Percentiles rank a stretch among this genome's conserved stretches.
Conservation (phyloP, 1,139 yeast genomes). For the Diutina ranongensis region DNA sequence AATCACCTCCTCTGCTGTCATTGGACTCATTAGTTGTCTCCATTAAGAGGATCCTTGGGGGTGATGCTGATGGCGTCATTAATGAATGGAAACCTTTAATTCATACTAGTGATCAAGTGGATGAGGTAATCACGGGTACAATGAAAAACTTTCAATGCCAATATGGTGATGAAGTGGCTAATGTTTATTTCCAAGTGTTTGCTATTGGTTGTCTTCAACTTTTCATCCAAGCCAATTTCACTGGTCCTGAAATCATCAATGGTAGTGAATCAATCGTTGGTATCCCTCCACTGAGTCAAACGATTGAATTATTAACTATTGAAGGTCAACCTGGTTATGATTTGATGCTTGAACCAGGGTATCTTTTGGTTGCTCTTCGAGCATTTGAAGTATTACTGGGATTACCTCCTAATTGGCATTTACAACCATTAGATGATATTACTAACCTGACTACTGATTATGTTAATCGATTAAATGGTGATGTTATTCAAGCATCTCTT, state of each 20-base stretch:
- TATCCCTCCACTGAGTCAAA: slow-evolving; percentile 14
- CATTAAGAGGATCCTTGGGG: not conserved
- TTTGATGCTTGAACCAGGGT: slow-evolving; percentile 42
- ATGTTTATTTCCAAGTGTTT: slow-evolving; percentile 16
- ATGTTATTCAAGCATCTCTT: slow-evolving; percentile 32
- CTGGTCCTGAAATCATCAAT: slow-evolving; percentile 57
- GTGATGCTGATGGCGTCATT: slow-evolving; percentile 1
- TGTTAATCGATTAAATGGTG: slow-evolving; percentile 8
- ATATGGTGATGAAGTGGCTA: not conserved
- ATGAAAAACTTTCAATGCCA: not conserved
- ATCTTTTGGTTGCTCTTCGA: slow-evolving; percentile 35
- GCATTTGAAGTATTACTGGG: slow-evolving; percentile 39
- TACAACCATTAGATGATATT: slow-evolving; percentile 12
- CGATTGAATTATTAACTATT: slow-evolving; percentile 30
- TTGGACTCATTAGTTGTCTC: not conserved
- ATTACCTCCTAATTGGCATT: slow-evolving; percentile 18
- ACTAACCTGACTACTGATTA: slow-evolving; percentile 12
- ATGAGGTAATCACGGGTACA: not conserved
- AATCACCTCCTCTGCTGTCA: not conserved
- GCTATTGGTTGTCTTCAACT: slow-evolving; percentile 55
- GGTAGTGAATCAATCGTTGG: slow-evolving; percentile 19
- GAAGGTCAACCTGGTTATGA: slow-evolving; percentile 60
- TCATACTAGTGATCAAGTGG: not conserved
- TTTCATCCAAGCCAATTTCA: slow-evolving; percentile 67
- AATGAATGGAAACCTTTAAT: not conserved